A percentile compares a stretch with the other conserved stretches of the same genome.
phyloP scores from a whole-genome alignment of 2,329 filamentous ascomycete species.

The Cladophialophora carrionii region DNA sequence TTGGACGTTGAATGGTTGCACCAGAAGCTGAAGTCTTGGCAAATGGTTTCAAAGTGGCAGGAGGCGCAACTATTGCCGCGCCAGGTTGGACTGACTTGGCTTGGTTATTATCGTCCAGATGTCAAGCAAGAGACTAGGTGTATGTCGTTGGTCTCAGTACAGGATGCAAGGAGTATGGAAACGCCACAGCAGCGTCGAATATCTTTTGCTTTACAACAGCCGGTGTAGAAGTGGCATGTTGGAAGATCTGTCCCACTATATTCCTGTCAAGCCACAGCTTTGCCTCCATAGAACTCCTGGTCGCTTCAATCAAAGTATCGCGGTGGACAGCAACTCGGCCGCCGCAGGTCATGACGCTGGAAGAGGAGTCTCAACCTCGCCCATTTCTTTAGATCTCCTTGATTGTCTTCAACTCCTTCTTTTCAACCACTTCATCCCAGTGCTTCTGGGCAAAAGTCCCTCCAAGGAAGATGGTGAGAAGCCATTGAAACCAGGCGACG shows the following conservation, averaged over 20 bases:
- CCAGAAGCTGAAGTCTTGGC: slow-evolving; percentile 13
- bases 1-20: slow-evolving; percentile 1
- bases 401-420: slow-evolving; percentile 31
- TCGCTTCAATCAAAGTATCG: neutral
- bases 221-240: neutral
- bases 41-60: neutral
- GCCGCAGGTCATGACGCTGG: neutral
- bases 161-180: neutral
- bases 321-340: neutral
- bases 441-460: slow-evolving; percentile 21
- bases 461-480: slow-evolving; percentile 29
- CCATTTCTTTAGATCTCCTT: slow-evolving; percentile 24
- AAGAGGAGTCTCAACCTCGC: neutral
- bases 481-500: slow-evolving; percentile 30
- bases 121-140: neutral
- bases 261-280: neutral
- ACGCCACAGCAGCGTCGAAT: neutral
- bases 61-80: neutral
- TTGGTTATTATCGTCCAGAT: neutral
- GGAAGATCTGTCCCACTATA: neutral
- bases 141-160: neutral
- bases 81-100: neutral
- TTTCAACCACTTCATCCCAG: slow-evolving; percentile 31
- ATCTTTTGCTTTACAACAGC: neutral
- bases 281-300: neutral